phyloP scores from a whole-genome alignment of 2,329 filamentous ascomycete species.

The Triangularia setosa region DNA sequence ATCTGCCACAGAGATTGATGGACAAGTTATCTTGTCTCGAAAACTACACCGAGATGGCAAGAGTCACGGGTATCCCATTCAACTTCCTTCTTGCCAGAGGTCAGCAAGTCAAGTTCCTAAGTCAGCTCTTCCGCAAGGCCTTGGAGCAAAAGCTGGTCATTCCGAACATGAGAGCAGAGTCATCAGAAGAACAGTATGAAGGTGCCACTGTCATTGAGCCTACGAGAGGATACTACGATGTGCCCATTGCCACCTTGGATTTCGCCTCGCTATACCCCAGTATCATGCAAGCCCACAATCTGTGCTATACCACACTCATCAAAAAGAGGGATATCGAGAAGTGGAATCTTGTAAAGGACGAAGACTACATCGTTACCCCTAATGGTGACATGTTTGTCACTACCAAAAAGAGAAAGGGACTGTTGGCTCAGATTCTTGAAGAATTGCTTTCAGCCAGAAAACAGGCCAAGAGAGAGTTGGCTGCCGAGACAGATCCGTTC shows the following conservation, averaged over 20 bases:
- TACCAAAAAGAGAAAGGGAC: conserved; percentile 79
- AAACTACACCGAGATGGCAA: conserved; percentile 99
- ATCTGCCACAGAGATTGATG: conserved; percentile 88
- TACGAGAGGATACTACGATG: conserved; percentile 86
- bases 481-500: conserved; percentile 87
- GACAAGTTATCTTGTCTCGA: conserved; percentile 98
- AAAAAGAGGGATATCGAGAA: conserved; percentile 75
- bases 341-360: conserved; percentile 74
- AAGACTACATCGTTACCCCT: conserved; percentile 94
- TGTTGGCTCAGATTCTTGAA: conserved; percentile 92
- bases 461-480: conserved; percentile 86
- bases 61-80: conserved; percentile 97
- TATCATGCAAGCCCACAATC: conserved; percentile 97
- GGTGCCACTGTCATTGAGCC: conserved; percentile 98
- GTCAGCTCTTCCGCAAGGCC: conserved; percentile 93
- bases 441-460: conserved; percentile 90
- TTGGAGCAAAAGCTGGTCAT: conserved; percentile 91
- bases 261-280: conserved; percentile 97
- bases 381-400: conserved; percentile 94
- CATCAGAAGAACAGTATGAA: conserved; percentile 85
- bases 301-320: conserved; percentile 93
- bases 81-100: conserved; percentile 88
- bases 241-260: conserved; percentile 94
- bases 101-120: conserved; percentile 97
- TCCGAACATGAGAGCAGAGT: conserved; percentile 72